phyloP scores from a whole-genome alignment of 2,329 filamentous ascomycete genomes.

The Claviceps arundinis region DNA sequence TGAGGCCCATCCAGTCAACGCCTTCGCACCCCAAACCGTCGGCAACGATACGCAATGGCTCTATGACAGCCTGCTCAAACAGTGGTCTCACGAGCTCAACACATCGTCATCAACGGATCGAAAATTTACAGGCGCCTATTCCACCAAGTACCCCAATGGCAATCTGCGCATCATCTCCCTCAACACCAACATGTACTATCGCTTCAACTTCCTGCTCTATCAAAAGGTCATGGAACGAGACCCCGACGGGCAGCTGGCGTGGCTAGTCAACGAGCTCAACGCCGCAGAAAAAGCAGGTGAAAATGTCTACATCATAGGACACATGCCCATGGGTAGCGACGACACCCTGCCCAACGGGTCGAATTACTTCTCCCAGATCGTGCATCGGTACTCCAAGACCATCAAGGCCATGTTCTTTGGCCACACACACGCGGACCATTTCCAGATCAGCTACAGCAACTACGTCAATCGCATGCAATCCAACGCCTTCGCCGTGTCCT shows the following conservation, averaged over 20 bases:
- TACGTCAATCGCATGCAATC: slow-evolving; percentile 25
- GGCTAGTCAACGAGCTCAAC: slow-evolving; percentile 39
- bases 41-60: slow-evolving; percentile 34
- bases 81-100: slow-evolving; percentile 37
- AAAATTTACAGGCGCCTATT: slow-evolving; percentile 34
- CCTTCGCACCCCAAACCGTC: slow-evolving; percentile 29
- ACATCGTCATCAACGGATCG: slow-evolving; percentile 16
- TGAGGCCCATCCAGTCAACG: slow-evolving; percentile 39
- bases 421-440: slow-evolving; percentile 43
- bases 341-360: slow-evolving; percentile 39
- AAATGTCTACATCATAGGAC: slow-evolving; percentile 42
- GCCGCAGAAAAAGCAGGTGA: slow-evolving; percentile 35
- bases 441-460: slow-evolving; percentile 40
- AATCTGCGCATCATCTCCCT: slow-evolving; percentile 45
- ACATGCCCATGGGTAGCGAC: slow-evolving; percentile 36
- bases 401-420: slow-evolving; percentile 43
- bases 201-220: slow-evolving; percentile 43
- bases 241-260: slow-evolving; percentile 36
- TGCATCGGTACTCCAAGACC: slow-evolving; percentile 37
- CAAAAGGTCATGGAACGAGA: slow-evolving; percentile 32
- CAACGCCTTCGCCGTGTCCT: slow-evolving; percentile 34
- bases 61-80: slow-evolving; percentile 32
- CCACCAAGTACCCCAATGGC: slow-evolving; percentile 27
- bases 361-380: slow-evolving; percentile 37
- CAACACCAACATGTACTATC: slow-evolving; percentile 47